Percentiles rank a stretch among this genome's conserved stretches.
phyloP scores from a whole-genome alignment of 306 rosid genomes.

The Fragaria iinumae region DNA sequence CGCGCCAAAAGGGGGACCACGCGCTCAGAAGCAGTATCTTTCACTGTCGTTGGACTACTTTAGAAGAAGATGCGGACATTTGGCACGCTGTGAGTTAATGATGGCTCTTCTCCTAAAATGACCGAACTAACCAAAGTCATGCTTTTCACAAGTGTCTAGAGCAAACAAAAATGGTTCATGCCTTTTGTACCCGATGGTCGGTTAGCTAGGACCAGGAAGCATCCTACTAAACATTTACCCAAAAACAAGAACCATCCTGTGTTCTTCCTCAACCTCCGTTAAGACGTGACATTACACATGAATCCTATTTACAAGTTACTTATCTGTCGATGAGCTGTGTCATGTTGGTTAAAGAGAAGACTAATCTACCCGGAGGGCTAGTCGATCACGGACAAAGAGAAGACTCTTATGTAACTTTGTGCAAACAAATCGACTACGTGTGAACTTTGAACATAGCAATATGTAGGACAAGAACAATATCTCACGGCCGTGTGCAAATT shows the following conservation, averaged over 20 bases:
- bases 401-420: background rate
- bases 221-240: background rate
- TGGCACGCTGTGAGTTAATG: background rate
- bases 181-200: conserved; percentile 11
- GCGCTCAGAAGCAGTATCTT: background rate
- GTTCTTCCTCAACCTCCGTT: background rate
- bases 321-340: too few species aligned
- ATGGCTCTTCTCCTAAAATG: background rate
- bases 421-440: too few species aligned
- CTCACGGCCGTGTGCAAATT: background rate
- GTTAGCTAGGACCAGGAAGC: conserved; percentile 5
- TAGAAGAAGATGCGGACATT: background rate
- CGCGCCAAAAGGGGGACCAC: conserved; percentile 11
- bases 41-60: background rate
- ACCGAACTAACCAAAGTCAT: conserved; percentile 12
- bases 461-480: background rate
- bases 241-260: background rate
- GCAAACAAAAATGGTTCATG: background rate
- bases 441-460: too few species aligned
- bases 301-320: too few species aligned
- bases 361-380: too few species aligned
- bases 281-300: too few species aligned
- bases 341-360: background rate
- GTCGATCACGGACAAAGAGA: too few species aligned
- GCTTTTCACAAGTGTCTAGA: background rate